Evolutionary conservation across 148 eudicot species (phyloP).

Genomic region (Chenopodium quinoa): DNA sequence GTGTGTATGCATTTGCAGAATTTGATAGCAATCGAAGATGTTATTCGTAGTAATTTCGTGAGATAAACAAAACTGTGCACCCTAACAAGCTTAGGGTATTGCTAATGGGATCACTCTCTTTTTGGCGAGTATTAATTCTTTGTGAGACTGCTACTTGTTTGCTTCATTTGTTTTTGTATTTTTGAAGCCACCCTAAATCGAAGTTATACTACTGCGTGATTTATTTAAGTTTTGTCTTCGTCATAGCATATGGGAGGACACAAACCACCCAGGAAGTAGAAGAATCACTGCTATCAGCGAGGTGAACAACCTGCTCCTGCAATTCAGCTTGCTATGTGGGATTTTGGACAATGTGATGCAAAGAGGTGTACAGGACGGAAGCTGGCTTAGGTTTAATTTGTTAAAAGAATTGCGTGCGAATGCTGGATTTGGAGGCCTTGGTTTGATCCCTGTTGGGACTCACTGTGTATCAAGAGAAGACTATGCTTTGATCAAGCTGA

Average conservation of each 20-base stretch:
- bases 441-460: slow-evolving; percentile 78
- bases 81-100: not conserved
- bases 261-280: slow-evolving; percentile 52
- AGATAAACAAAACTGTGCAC: not conserved
- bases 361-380: slow-evolving; percentile 96
- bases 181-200: not conserved
- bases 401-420: slow-evolving; percentile 81
- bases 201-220: not conserved
- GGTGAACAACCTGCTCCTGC: slow-evolving; percentile 42
- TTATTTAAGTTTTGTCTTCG: not conserved
- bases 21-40: not conserved
- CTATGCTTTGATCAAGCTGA: slow-evolving; percentile 54
- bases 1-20: not conserved
- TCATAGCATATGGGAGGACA: slow-evolving; percentile 54
- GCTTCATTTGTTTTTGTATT: not conserved
- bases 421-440: slow-evolving; percentile 85
- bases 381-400: slow-evolving; percentile 71
- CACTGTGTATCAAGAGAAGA: slow-evolving; percentile 87
- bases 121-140: not conserved
- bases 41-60: not conserved
- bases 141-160: not conserved
- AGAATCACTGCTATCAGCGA: slow-evolving; percentile 42
- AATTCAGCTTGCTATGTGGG: slow-evolving; percentile 98
- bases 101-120: not conserved
- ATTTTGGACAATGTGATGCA: slow-evolving; percentile 95